Percentiles rank a stretch among this genome's conserved stretches.
phyloP scores from a whole-genome alignment of 2,329 filamentous ascomycete species.

The Trichophyton mentagrophytes region DNA sequence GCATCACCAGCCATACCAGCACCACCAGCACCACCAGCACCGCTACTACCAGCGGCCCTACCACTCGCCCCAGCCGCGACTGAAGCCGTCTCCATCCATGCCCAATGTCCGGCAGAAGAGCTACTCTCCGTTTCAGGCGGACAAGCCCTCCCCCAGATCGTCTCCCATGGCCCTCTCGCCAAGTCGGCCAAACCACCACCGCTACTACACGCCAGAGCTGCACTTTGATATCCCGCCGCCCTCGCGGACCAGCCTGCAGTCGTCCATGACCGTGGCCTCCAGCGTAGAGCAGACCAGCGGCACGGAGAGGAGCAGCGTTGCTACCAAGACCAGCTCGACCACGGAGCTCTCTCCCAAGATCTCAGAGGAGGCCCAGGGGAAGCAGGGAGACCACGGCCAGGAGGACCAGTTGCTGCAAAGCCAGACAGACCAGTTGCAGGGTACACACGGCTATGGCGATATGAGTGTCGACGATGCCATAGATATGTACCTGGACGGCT shows the following conservation, averaged over 20 bases:
- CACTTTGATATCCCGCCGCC: slow-evolving; percentile 19
- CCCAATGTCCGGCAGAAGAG: slow-evolving; percentile 21
- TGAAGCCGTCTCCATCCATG: slow-evolving; percentile 23
- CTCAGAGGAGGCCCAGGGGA: slow-evolving; percentile 46
- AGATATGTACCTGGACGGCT: slow-evolving; percentile 48
- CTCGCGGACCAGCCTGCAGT: slow-evolving; percentile 47
- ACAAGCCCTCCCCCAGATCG: slow-evolving; percentile 7
- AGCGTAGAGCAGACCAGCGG: slow-evolving; percentile 45
- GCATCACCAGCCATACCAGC: no score
- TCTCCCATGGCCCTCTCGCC: neutral
- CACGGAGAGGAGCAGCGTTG: slow-evolving; percentile 73
- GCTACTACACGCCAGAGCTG: slow-evolving; percentile 19
- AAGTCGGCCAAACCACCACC: slow-evolving; percentile 4
- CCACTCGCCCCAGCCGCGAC: neutral
- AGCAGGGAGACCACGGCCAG: no score
- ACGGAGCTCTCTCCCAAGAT: slow-evolving; percentile 47
- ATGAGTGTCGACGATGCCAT: slow-evolving; percentile 51
- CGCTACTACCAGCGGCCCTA: neutral
- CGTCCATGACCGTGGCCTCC: slow-evolving; percentile 45
- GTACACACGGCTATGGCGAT: slow-evolving; percentile 43
- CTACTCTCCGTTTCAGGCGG: slow-evolving; percentile 10
- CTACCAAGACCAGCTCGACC: slow-evolving; percentile 66
- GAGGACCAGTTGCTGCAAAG: no score
- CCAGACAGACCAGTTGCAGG: slow-evolving; percentile 13
- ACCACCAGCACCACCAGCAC: no score